These are phyloP conservation scores for Globisporangium polare DNA, from an alignment of 352 stramenopile genomes.

Conservation along the genomic window DNA sequence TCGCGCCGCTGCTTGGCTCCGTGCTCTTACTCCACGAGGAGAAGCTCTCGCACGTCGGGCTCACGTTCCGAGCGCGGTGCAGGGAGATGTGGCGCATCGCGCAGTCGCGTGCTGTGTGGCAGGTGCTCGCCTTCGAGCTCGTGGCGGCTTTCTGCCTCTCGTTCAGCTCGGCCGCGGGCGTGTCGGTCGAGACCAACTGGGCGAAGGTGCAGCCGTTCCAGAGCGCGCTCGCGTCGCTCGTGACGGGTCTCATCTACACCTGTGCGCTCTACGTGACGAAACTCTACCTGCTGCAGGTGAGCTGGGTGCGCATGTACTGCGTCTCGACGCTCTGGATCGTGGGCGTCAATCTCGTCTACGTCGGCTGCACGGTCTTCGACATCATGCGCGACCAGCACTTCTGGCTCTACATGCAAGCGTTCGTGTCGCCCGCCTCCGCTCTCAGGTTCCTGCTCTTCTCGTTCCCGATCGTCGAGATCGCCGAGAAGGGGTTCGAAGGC, in stretches of 20 bases:
- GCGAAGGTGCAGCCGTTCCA: slow-evolving; percentile 46
- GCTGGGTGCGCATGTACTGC: slow-evolving; percentile 52
- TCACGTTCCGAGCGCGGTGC: slow-evolving; percentile 26
- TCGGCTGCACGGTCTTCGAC: slow-evolving; percentile 47
- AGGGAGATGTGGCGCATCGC: slow-evolving; percentile 56
- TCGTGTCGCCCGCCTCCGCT: slow-evolving; percentile 46
- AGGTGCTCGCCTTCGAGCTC: slow-evolving; percentile 67
- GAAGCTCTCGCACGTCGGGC: slow-evolving; percentile 14
- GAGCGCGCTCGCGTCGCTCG: slow-evolving; percentile 36
- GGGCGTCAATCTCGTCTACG: slow-evolving; percentile 39
- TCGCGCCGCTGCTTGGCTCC: slow-evolving; percentile 40
- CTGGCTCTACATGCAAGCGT: slow-evolving; percentile 55
- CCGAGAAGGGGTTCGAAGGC: slow-evolving; percentile 27
- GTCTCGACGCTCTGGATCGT: slow-evolving; percentile 52
- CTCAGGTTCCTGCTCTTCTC: slow-evolving; percentile 56
- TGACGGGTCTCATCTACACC: slow-evolving; percentile 55
- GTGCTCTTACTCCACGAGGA: slow-evolving; percentile 63
- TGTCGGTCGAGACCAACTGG: slow-evolving; percentile 60
- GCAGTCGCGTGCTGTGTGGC: slow-evolving; percentile 70
- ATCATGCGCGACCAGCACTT: slow-evolving; percentile 64
- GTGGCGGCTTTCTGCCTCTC: slow-evolving; percentile 50
- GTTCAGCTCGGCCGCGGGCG: slow-evolving; percentile 41
- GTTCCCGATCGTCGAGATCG: slow-evolving; percentile 45
- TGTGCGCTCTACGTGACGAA: slow-evolving; percentile 52
- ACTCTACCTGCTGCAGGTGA: slow-evolving; percentile 44